A percentile compares a stretch with the other conserved stretches of the same genome.
These are phyloP conservation scores for Nepenthes alata DNA, from an alignment of 179 eudicot species.

Conservation along the genomic window DNA sequence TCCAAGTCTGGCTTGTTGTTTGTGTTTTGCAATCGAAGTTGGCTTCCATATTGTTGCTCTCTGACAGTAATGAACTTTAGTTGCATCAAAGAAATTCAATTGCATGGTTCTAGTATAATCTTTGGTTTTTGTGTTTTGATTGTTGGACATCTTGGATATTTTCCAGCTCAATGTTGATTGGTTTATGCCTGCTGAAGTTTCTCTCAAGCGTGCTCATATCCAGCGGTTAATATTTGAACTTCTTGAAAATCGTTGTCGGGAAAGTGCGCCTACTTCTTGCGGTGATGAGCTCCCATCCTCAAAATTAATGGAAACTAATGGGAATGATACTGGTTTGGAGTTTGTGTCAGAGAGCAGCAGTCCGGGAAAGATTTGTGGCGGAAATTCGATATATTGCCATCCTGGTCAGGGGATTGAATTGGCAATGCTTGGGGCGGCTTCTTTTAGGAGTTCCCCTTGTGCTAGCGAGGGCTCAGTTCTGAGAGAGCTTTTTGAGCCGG, in stretches of 20 bases:
- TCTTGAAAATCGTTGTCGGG: conserved; percentile 29
- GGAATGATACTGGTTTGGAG: conserved; percentile 26
- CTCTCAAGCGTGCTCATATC: conserved; percentile 58
- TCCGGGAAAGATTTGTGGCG: conserved; percentile 23
- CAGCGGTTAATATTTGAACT: conserved; percentile 53
- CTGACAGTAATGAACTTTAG: not conserved
- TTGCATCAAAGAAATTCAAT: not conserved
- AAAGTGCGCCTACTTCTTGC: conserved; percentile 18
- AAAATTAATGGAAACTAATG: conserved; percentile 14
- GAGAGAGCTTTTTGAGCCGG: conserved; percentile 36
- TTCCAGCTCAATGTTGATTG: conserved; percentile 65
- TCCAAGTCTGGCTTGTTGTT: no score
- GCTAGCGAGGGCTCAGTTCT: conserved; percentile 25
- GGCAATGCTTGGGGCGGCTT: conserved; percentile 27
- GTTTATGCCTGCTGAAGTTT: conserved; percentile 67
- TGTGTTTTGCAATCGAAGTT: no score
- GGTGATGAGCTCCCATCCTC: conserved; percentile 15
- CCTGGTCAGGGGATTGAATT: conserved; percentile 38
- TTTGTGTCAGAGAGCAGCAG: conserved; percentile 28
- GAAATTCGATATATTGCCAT: conserved; percentile 23
- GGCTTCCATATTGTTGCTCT: not conserved
- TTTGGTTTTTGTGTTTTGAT: not conserved
- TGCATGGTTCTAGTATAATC: not conserved
- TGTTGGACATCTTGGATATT: not conserved
- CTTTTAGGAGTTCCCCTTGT: conserved; percentile 17